phyloP scores from a whole-genome alignment of 768 basidiomycete genomes.

The Lactifluus echinatus region DNA sequence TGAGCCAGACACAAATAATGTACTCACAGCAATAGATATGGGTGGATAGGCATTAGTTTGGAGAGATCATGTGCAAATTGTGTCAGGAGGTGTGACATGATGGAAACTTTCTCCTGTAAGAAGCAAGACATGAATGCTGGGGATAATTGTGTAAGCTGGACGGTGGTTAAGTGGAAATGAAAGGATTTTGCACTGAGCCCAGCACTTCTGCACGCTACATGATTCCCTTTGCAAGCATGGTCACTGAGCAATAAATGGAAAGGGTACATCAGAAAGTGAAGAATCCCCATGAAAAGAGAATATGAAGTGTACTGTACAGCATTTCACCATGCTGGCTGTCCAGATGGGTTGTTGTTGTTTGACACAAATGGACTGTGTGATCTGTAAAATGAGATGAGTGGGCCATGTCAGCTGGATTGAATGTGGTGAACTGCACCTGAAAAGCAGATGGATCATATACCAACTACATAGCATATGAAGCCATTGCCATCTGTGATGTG shows the following conservation, averaged over 20 bases:
- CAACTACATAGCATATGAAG: no score
- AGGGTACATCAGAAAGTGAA: background rate
- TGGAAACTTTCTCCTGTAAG: slow-evolving; percentile 36
- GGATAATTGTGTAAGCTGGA: slow-evolving; percentile 4
- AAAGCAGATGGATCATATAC: no score
- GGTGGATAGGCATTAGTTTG: slow-evolving; percentile 65
- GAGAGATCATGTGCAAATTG: slow-evolving; percentile 51
- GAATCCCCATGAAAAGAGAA: background rate
- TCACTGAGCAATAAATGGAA: slow-evolving; percentile 37
- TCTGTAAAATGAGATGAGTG: no score
- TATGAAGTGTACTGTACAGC: slow-evolving; percentile 34
- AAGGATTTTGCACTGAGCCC: slow-evolving; percentile 40
- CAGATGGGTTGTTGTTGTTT: no score
- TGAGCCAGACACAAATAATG: background rate
- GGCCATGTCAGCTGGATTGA: no score
- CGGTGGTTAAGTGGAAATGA: background rate
- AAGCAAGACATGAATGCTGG: background rate
- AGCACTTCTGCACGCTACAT: slow-evolving; percentile 37
- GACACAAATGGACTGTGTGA: no score
- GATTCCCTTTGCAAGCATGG: slow-evolving; percentile 57
- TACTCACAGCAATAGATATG: slow-evolving; percentile 51
- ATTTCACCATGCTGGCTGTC: no score
- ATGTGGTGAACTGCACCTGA: no score
- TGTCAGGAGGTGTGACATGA: slow-evolving; percentile 51
- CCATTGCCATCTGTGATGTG: no score